These are phyloP conservation scores for Hypocreales sp. DNA, from an alignment of 2,329 filamentous ascomycete species.

Conservation along the genomic window DNA sequence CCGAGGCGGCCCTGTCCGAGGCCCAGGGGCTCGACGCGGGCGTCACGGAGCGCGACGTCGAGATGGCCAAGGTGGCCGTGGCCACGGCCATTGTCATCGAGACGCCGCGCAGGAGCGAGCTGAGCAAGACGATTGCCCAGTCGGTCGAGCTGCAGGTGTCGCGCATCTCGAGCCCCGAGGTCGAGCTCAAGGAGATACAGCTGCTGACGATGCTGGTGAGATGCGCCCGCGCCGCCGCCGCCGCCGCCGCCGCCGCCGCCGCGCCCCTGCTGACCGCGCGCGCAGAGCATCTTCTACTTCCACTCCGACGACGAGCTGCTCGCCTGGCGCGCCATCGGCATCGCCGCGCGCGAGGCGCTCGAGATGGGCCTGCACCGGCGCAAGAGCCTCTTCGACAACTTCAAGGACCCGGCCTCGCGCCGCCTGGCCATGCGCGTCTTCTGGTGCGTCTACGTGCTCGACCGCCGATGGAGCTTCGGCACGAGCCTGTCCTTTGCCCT, in stretches of 20 bases:
- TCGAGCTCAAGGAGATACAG: conserved; percentile 18
- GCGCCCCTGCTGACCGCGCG: too few relatives aligned
- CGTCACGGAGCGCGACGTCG: conserved; percentile 11
- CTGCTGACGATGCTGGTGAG: conserved; percentile 16
- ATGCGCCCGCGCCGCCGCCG: too few relatives aligned
- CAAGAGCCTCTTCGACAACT: conserved; percentile 23
- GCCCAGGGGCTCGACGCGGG: neutral
- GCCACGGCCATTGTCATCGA: conserved; percentile 17
- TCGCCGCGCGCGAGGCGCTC: conserved; percentile 28
- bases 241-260: too few relatives aligned
- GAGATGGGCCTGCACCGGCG: conserved; percentile 32
- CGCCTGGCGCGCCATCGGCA: conserved; percentile 29
- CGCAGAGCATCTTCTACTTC: conserved; percentile 25
- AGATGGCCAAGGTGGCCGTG: conserved; percentile 17
- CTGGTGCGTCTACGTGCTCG: conserved; percentile 35
- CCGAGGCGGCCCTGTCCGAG: too few relatives aligned
- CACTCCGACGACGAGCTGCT: conserved; percentile 33
- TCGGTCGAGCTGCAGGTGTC: conserved; percentile 14
- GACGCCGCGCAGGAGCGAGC: conserved; percentile 13
- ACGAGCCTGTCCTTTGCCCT: conserved; percentile 32
- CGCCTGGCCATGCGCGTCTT: conserved; percentile 23
- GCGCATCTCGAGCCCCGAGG: conserved; percentile 12
- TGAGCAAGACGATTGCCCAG: conserved; percentile 12
- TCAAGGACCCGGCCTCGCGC: conserved; percentile 14
- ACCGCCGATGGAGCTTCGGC: conserved; percentile 35